Conservation (phyloP, 202 grass and related monocot genomes). For the Digitaria exilis region DNA sequence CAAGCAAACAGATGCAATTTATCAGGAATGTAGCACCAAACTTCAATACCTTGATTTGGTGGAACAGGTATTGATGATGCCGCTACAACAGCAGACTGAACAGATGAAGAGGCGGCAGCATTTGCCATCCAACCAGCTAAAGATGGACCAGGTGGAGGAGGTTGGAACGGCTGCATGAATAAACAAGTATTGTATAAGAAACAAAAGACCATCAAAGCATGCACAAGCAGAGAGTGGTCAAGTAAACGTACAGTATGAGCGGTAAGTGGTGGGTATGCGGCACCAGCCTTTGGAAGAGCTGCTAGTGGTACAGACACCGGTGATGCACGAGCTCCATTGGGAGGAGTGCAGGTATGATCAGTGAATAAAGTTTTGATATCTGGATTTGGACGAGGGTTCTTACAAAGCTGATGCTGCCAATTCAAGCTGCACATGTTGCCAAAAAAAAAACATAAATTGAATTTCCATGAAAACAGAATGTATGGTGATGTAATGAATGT, state of each 20-base stretch:
- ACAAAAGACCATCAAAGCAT: conserved; percentile 22
- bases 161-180: conserved; percentile 69
- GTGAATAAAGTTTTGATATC: conserved; percentile 98
- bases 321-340: conserved; percentile 80
- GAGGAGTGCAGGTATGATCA: conserved; percentile 78
- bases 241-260: conserved; percentile 70
- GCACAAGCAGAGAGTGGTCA: conserved; percentile 24
- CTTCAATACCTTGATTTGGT: conserved; percentile 76
- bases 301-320: conserved; percentile 77
- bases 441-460: conserved; percentile 21
- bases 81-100: conserved; percentile 80
- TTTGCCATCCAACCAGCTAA: conserved; percentile 96
- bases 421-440: conserved; percentile 75
- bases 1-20: conserved; percentile 7
- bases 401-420: conserved; percentile 99
- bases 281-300: conserved; percentile 79
- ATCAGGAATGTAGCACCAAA: conserved; percentile 30
- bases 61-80: conserved; percentile 74
- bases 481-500: conserved; percentile 2
- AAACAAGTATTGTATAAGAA: conserved; percentile 36
- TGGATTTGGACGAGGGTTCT: conserved; percentile 91
- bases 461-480: conserved; percentile 10
- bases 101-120: conserved; percentile 71
- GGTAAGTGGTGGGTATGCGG: conserved; percentile 66
- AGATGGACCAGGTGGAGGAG: conserved; percentile 68